Conservation (phyloP, 139 green algal genomes). For the Dunaliella sp. region DNA sequence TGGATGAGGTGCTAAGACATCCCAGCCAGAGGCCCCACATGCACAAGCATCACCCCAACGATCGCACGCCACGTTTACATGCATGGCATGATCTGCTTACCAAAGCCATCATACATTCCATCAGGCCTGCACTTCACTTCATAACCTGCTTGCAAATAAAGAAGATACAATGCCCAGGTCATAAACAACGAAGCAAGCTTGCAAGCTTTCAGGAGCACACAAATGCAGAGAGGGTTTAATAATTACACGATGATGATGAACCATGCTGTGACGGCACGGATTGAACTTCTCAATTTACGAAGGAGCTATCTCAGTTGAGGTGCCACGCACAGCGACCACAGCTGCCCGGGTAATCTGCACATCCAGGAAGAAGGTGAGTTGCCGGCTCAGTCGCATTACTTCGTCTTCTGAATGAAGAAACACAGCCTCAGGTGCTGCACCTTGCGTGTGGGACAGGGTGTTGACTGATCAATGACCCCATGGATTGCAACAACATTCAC, state of each 20-base stretch:
- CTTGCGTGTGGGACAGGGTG: no score
- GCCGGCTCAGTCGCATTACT: no score
- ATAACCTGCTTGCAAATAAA: neutral
- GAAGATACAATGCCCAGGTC: neutral
- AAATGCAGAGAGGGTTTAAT: no score
- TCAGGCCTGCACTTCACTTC: neutral
- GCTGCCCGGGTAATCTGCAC: neutral
- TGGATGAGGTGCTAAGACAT: neutral
- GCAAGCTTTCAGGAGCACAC: neutral
- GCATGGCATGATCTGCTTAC: neutral
- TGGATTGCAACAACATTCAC: no score
- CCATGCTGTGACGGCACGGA: neutral
- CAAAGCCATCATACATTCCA: neutral
- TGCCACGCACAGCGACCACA: neutral
- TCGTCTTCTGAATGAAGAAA: no score
- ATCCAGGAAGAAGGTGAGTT: no score
- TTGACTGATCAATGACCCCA: no score
- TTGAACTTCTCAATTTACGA: neutral
- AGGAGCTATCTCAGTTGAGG: neutral
- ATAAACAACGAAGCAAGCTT: neutral
- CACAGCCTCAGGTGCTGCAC: no score
- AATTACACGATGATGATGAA: no score
- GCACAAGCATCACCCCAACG: neutral
- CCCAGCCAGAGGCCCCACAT: neutral
- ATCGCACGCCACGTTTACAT: neutral